A percentile compares a stretch with the other conserved stretches of the same genome.
These are phyloP conservation scores for Obba rivulosa DNA, from an alignment of 768 basidiomycete species.

Conservation along the genomic window DNA sequence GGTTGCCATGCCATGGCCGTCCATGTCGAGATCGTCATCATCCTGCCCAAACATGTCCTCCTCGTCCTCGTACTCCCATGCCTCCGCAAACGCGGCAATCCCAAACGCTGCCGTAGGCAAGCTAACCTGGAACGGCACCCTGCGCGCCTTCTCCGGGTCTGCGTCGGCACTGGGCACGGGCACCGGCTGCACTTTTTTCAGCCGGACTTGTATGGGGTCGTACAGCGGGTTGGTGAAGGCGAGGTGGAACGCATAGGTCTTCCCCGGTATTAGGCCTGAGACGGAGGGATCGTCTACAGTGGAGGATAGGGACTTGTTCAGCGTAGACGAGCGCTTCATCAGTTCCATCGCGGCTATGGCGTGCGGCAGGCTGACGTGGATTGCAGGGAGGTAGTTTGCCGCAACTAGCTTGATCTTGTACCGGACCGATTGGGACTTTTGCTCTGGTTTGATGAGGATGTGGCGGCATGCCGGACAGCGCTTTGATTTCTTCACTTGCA, in stretches of 20 bases:
- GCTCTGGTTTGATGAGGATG: constrained; percentile 97
- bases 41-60: constrained; percentile 64
- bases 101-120: constrained; percentile 76
- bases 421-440: constrained; percentile 89
- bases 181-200: constrained; percentile 66
- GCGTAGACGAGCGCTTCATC: constrained; percentile 35
- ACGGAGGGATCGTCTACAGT: constrained; percentile 34
- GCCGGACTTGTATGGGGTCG: constrained; percentile 89
- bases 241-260: constrained; percentile 83
- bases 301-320: constrained; percentile 26
- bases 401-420: constrained; percentile 99
- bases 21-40: constrained; percentile 32
- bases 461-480: constrained; percentile 93
- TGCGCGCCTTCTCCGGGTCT: constrained; percentile 47
- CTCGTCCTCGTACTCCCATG: constrained; percentile 97
- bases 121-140: constrained; percentile 74
- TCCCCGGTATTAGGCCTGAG: constrained; percentile 57
- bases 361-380: constrained; percentile 67
- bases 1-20: constrained; percentile 30
- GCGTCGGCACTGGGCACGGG: constrained; percentile 36
- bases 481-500: constrained; percentile 92
- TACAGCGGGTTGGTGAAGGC: constrained; percentile 93
- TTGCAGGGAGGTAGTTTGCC: constrained; percentile 87
- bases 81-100: constrained; percentile 88
- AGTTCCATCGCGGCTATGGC: constrained; percentile 32